Conservation (phyloP, 495 filamentous ascomycete genomes). For the Aspergillus sclerotioniger region DNA sequence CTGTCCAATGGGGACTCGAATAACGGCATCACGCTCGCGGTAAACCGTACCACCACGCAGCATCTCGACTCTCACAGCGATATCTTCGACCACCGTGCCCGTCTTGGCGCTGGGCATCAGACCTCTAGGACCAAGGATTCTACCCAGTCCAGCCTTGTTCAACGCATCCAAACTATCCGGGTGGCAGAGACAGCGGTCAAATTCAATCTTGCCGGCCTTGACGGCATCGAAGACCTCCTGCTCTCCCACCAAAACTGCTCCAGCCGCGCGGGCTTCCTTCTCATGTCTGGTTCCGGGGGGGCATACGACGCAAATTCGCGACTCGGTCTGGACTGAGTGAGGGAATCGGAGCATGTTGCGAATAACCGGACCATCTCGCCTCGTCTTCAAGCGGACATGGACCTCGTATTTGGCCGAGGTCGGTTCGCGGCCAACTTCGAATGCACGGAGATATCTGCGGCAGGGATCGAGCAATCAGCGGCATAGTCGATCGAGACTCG, state of each 20-base stretch:
- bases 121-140: constrained; percentile 81
- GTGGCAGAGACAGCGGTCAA: constrained; percentile 88
- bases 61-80: constrained; percentile 65
- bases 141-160: constrained; percentile 73
- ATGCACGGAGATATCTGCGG: constrained; percentile 79
- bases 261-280: constrained; percentile 67
- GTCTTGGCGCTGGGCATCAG: constrained; percentile 89
- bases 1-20: constrained; percentile 86
- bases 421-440: constrained; percentile 82
- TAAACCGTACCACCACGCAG: constrained; percentile 84
- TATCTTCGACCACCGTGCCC: constrained; percentile 81
- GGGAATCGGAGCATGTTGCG: constrained; percentile 86
- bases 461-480: constrained; percentile 18
- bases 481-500: background rate
- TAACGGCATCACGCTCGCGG: constrained; percentile 78
- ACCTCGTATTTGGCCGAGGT: constrained; percentile 81
- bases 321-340: constrained; percentile 80
- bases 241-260: constrained; percentile 80
- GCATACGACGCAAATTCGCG: constrained; percentile 84
- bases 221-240: constrained; percentile 79
- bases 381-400: constrained; percentile 70
- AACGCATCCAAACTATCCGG: constrained; percentile 67
- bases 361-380: constrained; percentile 78
- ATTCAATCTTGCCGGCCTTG: constrained; percentile 70
- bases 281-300: constrained; percentile 68